Percentiles rank a stretch among this genome's conserved stretches.
These are phyloP conservation scores for Fraxinus nigra DNA, from an alignment of 305 asterid species.

Conservation along the genomic window DNA sequence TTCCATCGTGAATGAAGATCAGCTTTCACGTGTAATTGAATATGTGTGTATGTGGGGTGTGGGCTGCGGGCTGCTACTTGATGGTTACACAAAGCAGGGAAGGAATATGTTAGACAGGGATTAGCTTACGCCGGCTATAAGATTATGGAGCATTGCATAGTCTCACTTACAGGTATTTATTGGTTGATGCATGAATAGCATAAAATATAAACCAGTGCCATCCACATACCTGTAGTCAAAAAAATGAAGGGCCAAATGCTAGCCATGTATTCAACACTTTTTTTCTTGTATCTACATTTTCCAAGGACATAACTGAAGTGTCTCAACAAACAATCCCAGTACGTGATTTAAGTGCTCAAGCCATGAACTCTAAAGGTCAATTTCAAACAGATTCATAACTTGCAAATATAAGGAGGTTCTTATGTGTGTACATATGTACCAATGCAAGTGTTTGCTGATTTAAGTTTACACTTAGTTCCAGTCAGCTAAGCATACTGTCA, in stretches of 20 bases:
- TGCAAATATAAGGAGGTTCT: not conserved
- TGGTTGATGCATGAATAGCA: not conserved
- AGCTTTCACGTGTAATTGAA: not conserved
- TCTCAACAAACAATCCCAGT: not conserved
- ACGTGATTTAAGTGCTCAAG: not conserved
- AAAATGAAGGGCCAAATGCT: not conserved
- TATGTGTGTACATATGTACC: not conserved
- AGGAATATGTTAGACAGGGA: not conserved
- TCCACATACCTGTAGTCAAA: not conserved
- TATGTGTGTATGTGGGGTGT: not conserved
- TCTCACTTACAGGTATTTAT: not conserved
- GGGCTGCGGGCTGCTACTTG: not conserved
- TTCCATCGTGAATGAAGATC: not conserved
- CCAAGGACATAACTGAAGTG: not conserved
- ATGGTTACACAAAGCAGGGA: not conserved
- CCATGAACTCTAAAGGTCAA: not conserved
- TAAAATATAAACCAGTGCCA: not conserved
- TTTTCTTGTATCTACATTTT: not conserved
- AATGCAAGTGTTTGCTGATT: not conserved
- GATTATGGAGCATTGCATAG: not conserved
- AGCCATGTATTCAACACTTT: not conserved
- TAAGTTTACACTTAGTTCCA: constrained; percentile 7
- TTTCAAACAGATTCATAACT: constrained; percentile 5
- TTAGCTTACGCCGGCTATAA: not conserved
- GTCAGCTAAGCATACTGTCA: constrained; percentile 15